Conservation (phyloP, 1,284 basidiomycete genomes). For the Ganoderma boninense region DNA sequence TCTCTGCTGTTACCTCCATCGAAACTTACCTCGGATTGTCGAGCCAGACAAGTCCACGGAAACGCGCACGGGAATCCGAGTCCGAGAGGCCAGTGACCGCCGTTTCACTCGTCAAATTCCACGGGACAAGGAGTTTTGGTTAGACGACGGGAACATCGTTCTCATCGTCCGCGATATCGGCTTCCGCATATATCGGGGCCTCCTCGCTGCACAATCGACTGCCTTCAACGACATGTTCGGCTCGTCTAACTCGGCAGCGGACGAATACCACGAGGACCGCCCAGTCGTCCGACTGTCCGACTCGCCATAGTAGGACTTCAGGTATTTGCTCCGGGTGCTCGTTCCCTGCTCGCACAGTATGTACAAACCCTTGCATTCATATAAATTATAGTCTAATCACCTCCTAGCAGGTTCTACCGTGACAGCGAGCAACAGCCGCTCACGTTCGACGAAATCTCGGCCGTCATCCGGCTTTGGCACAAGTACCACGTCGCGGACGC, state of each 20-base stretch:
- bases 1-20: neutral
- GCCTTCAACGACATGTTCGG: conserved; percentile 55
- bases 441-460: neutral
- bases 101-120: neutral
- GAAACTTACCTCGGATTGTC: neutral
- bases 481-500: neutral
- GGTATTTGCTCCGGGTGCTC: conserved; percentile 15
- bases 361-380: neutral
- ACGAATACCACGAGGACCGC: conserved; percentile 23
- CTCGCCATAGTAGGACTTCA: conserved; percentile 14
- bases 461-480: neutral
- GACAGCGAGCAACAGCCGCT: neutral
- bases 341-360: conserved; percentile 11
- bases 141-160: conserved; percentile 73
- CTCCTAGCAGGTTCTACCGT: no score
- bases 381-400: neutral
- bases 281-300: conserved; percentile 29
- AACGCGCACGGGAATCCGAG: neutral
- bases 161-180: conserved; percentile 59
- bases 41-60: neutral
- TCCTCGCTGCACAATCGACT: conserved; percentile 74
- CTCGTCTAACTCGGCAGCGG: conserved; percentile 21
- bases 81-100: neutral
- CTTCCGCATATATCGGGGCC: conserved; percentile 76
- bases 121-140: conserved; percentile 61